Conservation (phyloP, 768 basidiomycete genomes). For the Kwoniella bestiolae region DNA sequence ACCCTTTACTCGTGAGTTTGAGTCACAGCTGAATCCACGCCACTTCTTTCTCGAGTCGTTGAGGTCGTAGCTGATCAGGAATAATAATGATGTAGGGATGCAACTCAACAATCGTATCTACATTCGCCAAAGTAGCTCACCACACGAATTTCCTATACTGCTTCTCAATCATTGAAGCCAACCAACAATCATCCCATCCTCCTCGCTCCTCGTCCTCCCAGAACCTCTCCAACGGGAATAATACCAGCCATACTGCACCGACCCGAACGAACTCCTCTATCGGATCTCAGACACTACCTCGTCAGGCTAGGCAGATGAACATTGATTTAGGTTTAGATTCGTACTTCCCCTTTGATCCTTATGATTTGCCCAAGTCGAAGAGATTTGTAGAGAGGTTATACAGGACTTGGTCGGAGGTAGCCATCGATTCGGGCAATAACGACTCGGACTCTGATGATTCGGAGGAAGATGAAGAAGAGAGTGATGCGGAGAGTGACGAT, state of each 20-base stretch:
- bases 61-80: neutral
- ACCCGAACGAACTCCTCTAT: slow-evolving; percentile 17
- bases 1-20: slow-evolving; percentile 79
- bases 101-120: slow-evolving; percentile 83
- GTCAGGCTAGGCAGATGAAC: slow-evolving; percentile 48
- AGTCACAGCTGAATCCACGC: neutral
- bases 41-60: neutral
- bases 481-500: slow-evolving; percentile 32
- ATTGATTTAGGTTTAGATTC: slow-evolving; percentile 75
- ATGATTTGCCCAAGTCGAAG: slow-evolving; percentile 78
- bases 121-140: slow-evolving; percentile 91
- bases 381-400: slow-evolving; percentile 81
- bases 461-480: slow-evolving; percentile 51
- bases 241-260: neutral
- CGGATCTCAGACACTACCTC: slow-evolving; percentile 30
- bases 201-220: slow-evolving; percentile 36
- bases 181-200: slow-evolving; percentile 68
- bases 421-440: slow-evolving; percentile 70
- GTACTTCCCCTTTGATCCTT: slow-evolving; percentile 99
- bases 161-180: slow-evolving; percentile 87
- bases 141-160: slow-evolving; percentile 91
- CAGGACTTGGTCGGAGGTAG: slow-evolving; percentile 85
- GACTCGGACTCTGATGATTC: slow-evolving; percentile 66
- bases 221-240: slow-evolving; percentile 2
- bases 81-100: slow-evolving; percentile 66